A percentile compares a stretch with the other conserved stretches of the same genome.
Evolutionary conservation across 179 eudicot genomes (phyloP).

Genomic region (Carnegiea gigantea): DNA sequence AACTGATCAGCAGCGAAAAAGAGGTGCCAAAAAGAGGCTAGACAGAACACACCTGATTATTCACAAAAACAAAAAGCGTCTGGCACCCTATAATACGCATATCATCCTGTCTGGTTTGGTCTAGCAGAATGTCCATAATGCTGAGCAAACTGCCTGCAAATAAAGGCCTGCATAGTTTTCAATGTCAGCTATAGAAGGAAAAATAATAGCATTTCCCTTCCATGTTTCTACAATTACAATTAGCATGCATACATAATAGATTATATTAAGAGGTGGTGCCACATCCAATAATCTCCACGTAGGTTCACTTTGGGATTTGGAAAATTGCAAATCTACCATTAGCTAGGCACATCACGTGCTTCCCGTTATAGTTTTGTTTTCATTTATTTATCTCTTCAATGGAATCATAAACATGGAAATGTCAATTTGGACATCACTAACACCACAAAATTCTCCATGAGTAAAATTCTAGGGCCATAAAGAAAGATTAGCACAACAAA

Average conservation of each 20-base stretch:
- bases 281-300: background rate
- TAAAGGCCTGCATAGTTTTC: constrained; percentile 68
- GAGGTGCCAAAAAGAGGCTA: background rate
- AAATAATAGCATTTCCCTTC: background rate
- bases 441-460: background rate
- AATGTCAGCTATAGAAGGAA: background rate
- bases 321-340: background rate
- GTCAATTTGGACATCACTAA: background rate
- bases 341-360: background rate
- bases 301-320: too few species aligned
- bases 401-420: background rate
- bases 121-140: constrained; percentile 81
- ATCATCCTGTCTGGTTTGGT: constrained; percentile 83
- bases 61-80: constrained; percentile 84
- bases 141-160: constrained; percentile 83
- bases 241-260: background rate
- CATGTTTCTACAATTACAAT: background rate
- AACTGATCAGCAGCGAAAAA: background rate
- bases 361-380: background rate
- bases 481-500: background rate
- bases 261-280: background rate
- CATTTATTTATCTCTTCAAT: background rate
- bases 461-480: background rate
- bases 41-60: constrained; percentile 68
- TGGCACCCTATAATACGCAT: constrained; percentile 78